A percentile compares a stretch with the other conserved stretches of the same genome.
These are phyloP conservation scores for Apostasia shenzhenica DNA, from an alignment of 106 monocot species.

Conservation along the genomic window DNA sequence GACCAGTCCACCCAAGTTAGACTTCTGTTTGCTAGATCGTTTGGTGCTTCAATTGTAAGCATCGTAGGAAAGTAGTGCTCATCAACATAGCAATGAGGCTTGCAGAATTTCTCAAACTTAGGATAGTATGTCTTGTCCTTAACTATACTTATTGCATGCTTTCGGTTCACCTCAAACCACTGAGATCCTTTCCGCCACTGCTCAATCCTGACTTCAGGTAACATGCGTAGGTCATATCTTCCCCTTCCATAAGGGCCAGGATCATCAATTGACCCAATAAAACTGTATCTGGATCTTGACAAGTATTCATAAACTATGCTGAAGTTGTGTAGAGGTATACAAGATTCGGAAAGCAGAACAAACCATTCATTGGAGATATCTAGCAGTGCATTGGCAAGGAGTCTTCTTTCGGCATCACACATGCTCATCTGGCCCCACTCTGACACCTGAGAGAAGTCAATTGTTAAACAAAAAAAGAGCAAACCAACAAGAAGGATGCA, in stretches of 20 bases:
- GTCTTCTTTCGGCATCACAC: slow-evolving; percentile 22
- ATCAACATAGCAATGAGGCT: slow-evolving; percentile 14
- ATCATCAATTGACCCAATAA: slow-evolving; percentile 17
- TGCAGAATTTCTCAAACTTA: slow-evolving; percentile 16
- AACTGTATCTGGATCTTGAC: slow-evolving; percentile 5
- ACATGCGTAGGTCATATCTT: slow-evolving; percentile 13
- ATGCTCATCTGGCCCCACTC: slow-evolving; percentile 23
- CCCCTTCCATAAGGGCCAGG: slow-evolving; percentile 16
- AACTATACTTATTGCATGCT: slow-evolving; percentile 3
- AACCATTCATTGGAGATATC: slow-evolving; percentile 22
- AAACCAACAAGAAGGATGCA: too few relatives aligned
- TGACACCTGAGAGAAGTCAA: not conserved
- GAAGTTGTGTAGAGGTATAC: slow-evolving; percentile 15
- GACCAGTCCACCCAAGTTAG: slow-evolving; percentile 17
- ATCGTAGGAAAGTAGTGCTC: slow-evolving; percentile 20
- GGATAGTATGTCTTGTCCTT: slow-evolving; percentile 9
- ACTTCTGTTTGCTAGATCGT: slow-evolving; percentile 15
- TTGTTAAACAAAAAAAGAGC: not conserved
- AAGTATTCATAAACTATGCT: slow-evolving; percentile 6
- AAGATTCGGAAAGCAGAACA: slow-evolving; percentile 11
- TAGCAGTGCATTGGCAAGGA: slow-evolving; percentile 16
- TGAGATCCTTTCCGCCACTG: slow-evolving; percentile 20
- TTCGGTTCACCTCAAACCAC: slow-evolving; percentile 15
- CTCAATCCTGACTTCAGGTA: slow-evolving; percentile 11
- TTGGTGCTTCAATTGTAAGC: slow-evolving; percentile 11